Conservation (phyloP, 257 asterid genomes). For the Cynanchum wilfordii region DNA sequence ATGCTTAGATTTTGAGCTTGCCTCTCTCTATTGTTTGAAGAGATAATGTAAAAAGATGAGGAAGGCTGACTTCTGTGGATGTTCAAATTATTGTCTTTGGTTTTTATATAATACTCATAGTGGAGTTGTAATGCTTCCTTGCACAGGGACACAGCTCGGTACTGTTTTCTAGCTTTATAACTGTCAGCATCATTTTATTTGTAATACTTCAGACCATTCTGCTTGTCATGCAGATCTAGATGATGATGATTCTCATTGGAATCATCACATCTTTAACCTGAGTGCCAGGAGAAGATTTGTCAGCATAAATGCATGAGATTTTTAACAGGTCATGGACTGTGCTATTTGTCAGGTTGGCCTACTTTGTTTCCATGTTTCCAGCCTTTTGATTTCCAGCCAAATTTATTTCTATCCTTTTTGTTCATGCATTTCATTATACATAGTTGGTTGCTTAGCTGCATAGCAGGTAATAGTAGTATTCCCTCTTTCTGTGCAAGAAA, state of each 20-base stretch:
- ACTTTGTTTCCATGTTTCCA: neutral
- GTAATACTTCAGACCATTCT: neutral
- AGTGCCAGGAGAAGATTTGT: neutral
- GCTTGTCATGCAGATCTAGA: neutral
- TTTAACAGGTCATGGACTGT: neutral
- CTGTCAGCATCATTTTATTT: neutral
- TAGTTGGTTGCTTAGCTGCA: neutral
- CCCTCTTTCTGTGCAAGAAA: neutral
- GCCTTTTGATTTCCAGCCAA: neutral
- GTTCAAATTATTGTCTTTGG: constrained; percentile 1
- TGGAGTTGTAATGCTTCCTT: neutral
- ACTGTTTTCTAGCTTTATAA: neutral
- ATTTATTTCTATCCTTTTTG: neutral
- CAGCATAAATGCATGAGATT: neutral
- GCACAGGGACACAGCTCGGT: neutral
- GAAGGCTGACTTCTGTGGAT: neutral
- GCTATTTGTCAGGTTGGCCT: neutral
- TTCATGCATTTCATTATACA: neutral
- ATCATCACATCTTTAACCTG: neutral
- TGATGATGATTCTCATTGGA: neutral
- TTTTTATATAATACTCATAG: neutral
- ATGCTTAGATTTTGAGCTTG: neutral
- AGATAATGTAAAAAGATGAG: neutral
- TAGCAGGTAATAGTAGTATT: neutral
- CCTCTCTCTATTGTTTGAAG: neutral